These are phyloP conservation scores for Zelonia costaricensis DNA, from an alignment of 208 protist species.

Conservation along the genomic window DNA sequence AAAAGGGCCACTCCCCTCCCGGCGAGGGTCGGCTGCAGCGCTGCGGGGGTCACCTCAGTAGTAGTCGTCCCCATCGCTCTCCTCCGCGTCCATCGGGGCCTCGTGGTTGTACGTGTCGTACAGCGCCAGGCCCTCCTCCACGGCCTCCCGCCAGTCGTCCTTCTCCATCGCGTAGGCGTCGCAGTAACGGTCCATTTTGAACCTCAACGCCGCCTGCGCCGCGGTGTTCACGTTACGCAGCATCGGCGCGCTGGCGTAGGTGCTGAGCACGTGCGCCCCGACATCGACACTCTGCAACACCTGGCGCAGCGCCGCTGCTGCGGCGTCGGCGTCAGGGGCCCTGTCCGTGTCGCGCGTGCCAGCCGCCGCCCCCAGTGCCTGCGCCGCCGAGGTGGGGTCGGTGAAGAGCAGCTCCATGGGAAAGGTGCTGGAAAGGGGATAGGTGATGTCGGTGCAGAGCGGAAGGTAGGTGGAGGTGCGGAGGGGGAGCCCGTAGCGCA, in stretches of 20 bases:
- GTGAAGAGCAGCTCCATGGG: slow-evolving; percentile 57
- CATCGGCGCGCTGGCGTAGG: slow-evolving; percentile 72
- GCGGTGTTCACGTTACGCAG: slow-evolving; percentile 29
- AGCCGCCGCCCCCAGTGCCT: neutral
- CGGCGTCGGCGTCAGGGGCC: slow-evolving; percentile 7
- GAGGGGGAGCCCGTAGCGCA: slow-evolving; percentile 79
- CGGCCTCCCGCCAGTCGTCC: slow-evolving; percentile 74
- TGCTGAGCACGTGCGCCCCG: slow-evolving; percentile 65
- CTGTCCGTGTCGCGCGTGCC: neutral
- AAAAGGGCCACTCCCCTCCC: no score
- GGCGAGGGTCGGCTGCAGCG: no score
- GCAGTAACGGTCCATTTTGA: slow-evolving; percentile 44
- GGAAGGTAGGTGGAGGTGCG: slow-evolving; percentile 65
- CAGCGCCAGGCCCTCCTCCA: slow-evolving; percentile 67
- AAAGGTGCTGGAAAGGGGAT: slow-evolving; percentile 74
- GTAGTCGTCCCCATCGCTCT: slow-evolving; percentile 23
- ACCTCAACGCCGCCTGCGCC: slow-evolving; percentile 43
- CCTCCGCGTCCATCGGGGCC: slow-evolving; percentile 33
- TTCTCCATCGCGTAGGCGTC: slow-evolving; percentile 59
- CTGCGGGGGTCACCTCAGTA: no score
- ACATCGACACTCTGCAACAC: slow-evolving; percentile 42
- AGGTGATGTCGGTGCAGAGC: slow-evolving; percentile 52
- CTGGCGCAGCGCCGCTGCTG: slow-evolving; percentile 8
- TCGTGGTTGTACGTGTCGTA: slow-evolving; percentile 78
- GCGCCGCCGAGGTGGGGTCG: slow-evolving; percentile 4